A percentile compares a stretch with the other conserved stretches of the same genome.
These are phyloP conservation scores for Chloranthus sessilifolius DNA, from an alignment of 164 flowering plant genomes.

Conservation along the genomic window DNA sequence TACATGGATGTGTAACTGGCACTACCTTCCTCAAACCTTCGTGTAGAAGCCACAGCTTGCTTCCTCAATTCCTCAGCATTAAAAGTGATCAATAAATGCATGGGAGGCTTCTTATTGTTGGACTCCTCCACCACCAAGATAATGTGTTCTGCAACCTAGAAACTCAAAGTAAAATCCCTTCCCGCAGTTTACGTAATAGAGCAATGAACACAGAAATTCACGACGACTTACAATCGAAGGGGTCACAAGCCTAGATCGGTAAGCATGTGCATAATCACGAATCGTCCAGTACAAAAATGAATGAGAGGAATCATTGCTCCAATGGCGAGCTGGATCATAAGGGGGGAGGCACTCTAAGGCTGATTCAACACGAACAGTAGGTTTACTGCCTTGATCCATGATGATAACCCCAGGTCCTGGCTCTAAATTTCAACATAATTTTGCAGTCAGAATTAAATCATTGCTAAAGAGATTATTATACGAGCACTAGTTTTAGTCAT, in stretches of 20 bases:
- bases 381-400: slow-evolving; percentile 54
- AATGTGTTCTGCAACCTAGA: slow-evolving; percentile 78
- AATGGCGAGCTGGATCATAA: slow-evolving; percentile 49
- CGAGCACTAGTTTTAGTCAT: too few relatives aligned
- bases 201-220: neutral
- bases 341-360: slow-evolving; percentile 74
- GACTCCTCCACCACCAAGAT: slow-evolving; percentile 66
- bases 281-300: slow-evolving; percentile 83
- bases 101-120: slow-evolving; percentile 46
- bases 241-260: slow-evolving; percentile 53
- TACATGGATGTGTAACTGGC: neutral
- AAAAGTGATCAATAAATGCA: slow-evolving; percentile 63
- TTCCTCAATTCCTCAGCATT: slow-evolving; percentile 65
- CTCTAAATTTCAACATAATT: slow-evolving; percentile 31
- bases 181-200: slow-evolving; percentile 6
- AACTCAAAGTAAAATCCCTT: slow-evolving; percentile 11
- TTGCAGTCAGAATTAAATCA: neutral
- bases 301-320: slow-evolving; percentile 25
- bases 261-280: slow-evolving; percentile 90
- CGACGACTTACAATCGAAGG: slow-evolving; percentile 58
- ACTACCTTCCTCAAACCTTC: slow-evolving; percentile 86
- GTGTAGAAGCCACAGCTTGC: slow-evolving; percentile 91
- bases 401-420: slow-evolving; percentile 47
- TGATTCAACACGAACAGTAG: slow-evolving; percentile 56
- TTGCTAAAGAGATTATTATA: too few relatives aligned